Evolutionary conservation across 257 asterid species (phyloP).

Genomic region (Gentiana straminea): DNA sequence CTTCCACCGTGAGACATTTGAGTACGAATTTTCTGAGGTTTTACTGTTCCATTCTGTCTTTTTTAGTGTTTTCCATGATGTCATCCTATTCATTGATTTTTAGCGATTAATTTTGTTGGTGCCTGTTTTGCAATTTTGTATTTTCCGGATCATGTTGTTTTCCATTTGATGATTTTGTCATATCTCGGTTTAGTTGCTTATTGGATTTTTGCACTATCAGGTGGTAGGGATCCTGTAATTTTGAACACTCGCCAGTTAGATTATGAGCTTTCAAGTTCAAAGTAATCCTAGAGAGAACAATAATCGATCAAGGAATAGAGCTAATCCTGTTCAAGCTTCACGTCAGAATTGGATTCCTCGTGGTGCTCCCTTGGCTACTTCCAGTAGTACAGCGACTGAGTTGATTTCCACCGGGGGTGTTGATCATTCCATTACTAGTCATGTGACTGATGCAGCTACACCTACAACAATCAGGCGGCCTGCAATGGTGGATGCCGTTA

Average conservation of each 20-base stretch:
- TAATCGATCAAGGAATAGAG: slow-evolving; percentile 33
- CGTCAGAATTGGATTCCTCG: slow-evolving; percentile 84
- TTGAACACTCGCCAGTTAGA: slow-evolving; percentile 27
- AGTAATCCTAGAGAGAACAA: slow-evolving; percentile 39
- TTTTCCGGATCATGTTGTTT: not conserved
- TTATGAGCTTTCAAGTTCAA: slow-evolving; percentile 71
- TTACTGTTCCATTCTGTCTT: not conserved
- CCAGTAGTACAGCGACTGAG: slow-evolving; percentile 21
- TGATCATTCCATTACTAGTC: not conserved
- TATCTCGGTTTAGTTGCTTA: not conserved
- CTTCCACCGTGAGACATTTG: too few relatives aligned
- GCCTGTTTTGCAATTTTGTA: not conserved
- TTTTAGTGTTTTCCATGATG: not conserved
- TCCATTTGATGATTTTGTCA: too few relatives aligned
- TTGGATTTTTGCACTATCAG: not conserved
- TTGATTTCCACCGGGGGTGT: not conserved
- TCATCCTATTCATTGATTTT: not conserved
- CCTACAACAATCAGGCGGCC: slow-evolving; percentile 12
- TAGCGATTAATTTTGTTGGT: not conserved
- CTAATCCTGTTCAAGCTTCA: slow-evolving; percentile 30
- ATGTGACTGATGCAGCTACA: too few relatives aligned
- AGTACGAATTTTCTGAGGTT: not conserved
- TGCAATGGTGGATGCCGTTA: slow-evolving; percentile 12
- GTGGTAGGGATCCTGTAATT: slow-evolving; percentile 17
- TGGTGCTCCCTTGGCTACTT: slow-evolving; percentile 4